Evolutionary conservation across 2,329 filamentous ascomycete species (phyloP).

Genomic region (Aspergillus japonicus): DNA sequence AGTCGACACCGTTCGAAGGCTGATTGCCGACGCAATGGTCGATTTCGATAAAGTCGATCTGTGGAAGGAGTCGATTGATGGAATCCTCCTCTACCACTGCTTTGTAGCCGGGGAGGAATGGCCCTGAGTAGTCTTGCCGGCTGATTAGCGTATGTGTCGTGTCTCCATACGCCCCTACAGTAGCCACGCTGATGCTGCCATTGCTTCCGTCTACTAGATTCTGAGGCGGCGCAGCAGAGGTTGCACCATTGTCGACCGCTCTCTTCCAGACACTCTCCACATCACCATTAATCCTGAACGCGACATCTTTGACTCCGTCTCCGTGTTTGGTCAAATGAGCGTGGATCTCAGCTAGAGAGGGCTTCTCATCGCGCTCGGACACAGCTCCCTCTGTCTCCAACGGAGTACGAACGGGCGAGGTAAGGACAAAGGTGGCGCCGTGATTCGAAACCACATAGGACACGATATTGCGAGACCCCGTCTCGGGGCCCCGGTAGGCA

Average conservation of each 20-base stretch:
- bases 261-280: constrained; percentile 71
- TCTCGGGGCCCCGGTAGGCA: constrained; percentile 83
- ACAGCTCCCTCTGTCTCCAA: constrained; percentile 51
- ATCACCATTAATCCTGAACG: constrained; percentile 76
- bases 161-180: constrained; percentile 82
- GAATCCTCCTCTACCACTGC: constrained; percentile 48
- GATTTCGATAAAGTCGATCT: constrained; percentile 69
- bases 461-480: constrained; percentile 72
- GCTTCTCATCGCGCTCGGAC: constrained; percentile 57
- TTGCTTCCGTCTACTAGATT: constrained; percentile 50
- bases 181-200: constrained; percentile 65
- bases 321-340: constrained; percentile 78
- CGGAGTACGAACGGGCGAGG: constrained; percentile 68
- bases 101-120: constrained; percentile 76
- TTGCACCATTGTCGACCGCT: constrained; percentile 67
- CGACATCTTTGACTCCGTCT: constrained; percentile 88
- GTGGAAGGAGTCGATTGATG: constrained; percentile 52
- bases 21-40: constrained; percentile 97
- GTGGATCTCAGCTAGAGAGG: constrained; percentile 69
- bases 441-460: constrained; percentile 79
- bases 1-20: constrained; percentile 78
- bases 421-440: constrained; percentile 77
- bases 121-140: constrained; percentile 64
- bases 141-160: constrained; percentile 85
- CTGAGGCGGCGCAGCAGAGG: constrained; percentile 61